Base-by-base conservation (phyloP, 2,329 filamentous ascomycete species). In the Xylaria sp. region DNA sequence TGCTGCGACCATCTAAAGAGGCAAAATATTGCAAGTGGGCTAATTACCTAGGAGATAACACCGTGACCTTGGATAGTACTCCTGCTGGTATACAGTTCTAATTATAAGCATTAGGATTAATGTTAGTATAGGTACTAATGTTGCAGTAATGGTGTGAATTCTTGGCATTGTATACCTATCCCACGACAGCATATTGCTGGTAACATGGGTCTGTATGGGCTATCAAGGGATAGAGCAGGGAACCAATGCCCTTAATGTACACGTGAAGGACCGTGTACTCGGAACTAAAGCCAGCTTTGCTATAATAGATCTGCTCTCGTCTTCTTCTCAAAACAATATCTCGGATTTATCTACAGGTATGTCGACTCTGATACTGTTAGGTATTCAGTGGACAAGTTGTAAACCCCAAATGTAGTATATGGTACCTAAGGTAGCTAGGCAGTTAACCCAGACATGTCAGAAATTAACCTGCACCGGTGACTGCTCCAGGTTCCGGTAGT, bases 181-280 rank as follows among this genome's bases (percentile, higher is more conserved):
- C 48, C 48, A 28, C 13, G 41, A 46, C 18, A 46, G 41, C 15
- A 49, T 49, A 25, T 25, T 49, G 20, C 48, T 25, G 39, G 39
- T 20, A 18, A 18, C n/a, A 46, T 46, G 18, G 43, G 18, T n/a
- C 39, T 41, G 13, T 13, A 18, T 41, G 15, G 20, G 46, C 9
- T n/a, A 1, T 23, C 18, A 23, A 48, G 18, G 46, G 46, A 12
- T 54, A 31, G 49, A 31, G 25, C 49, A 54, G 49, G 49, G 49
- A 54, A 54, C 15, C 31, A 12, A 41, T 3, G 12, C 10, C 12
- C 13, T 18, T 41, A 18, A 18, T 41, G 39, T 54, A 54, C 49
- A 54, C 28, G 49, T 54, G 15, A 54, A 54, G 49, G 49, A 33
- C 28, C 28, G 49, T 54, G 49, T 54, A 25, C 25, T 13, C 25